phyloP scores from a whole-genome alignment of 1,139 yeast genomes.

The Chernovozyma sophiae-reginae region DNA sequence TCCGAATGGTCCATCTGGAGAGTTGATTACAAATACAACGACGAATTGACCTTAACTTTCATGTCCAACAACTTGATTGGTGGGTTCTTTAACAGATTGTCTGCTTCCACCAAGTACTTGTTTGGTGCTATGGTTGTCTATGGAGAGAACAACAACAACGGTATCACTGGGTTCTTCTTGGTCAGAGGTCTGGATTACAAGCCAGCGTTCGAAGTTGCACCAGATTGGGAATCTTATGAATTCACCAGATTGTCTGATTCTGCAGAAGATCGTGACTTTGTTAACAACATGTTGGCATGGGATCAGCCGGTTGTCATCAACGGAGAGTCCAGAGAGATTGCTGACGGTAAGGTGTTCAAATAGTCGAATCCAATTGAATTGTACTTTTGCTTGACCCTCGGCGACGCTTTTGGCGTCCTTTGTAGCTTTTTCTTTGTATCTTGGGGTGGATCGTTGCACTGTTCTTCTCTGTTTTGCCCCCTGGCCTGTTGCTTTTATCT shows the following conservation, averaged over 20 bases:
- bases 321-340: conserved; percentile 45
- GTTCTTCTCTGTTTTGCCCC: too few species aligned
- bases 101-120: conserved; percentile 88
- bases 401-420: too few species aligned
- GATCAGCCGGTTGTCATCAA: conserved; percentile 45
- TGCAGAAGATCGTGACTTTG: conserved; percentile 34
- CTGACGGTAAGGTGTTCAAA: conserved; percentile 52
- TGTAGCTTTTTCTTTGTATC: too few species aligned
- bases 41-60: conserved; percentile 92
- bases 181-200: conserved; percentile 89
- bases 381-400: too few species aligned
- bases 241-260: conserved; percentile 43
- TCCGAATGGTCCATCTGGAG: conserved; percentile 94
- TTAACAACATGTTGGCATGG: conserved; percentile 52
- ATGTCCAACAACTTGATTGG: conserved; percentile 99
- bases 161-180: conserved; percentile 92
- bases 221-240: conserved; percentile 85
- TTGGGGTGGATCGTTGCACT: too few species aligned
- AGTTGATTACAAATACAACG: conserved; percentile 97
- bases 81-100: conserved; percentile 95
- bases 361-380: too few species aligned
- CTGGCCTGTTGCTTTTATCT: too few species aligned
- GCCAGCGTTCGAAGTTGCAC: conserved; percentile 98
- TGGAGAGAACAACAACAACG: conserved; percentile 98
- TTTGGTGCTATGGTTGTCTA: conserved; percentile 92